Conservation (phyloP, 192 early-diverging fungal genomes). For the Coemansia sp. region DNA sequence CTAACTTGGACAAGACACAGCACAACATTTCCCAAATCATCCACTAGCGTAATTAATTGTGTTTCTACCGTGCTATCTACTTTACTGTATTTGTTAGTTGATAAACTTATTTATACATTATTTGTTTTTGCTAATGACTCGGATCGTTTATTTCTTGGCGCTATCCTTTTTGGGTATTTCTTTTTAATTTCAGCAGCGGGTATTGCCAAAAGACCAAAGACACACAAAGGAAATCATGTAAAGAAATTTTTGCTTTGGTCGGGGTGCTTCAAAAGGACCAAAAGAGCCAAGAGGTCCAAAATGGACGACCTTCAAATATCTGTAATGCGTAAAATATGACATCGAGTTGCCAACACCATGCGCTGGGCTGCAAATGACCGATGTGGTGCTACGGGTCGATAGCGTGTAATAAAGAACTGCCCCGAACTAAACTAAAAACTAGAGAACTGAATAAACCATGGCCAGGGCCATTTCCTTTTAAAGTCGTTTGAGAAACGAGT, state of each 20-base stretch:
- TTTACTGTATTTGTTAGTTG: background rate
- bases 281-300: background rate
- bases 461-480: too few relatives aligned
- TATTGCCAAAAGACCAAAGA: background rate
- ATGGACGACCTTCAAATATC: too few relatives aligned
- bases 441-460: too few relatives aligned
- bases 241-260: background rate
- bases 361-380: too few relatives aligned
- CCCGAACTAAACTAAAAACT: too few relatives aligned
- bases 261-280: background rate
- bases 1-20: slow-evolving; percentile 15
- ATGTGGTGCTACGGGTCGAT: too few relatives aligned
- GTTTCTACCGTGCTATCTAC: background rate
- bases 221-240: background rate
- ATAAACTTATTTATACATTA: background rate
- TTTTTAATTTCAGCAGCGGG: slow-evolving; percentile 1
- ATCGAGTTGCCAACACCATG: too few relatives aligned
- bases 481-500: too few relatives aligned
- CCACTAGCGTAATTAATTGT: slow-evolving; percentile 12
- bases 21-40: slow-evolving; percentile 22
- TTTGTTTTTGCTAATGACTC: background rate
- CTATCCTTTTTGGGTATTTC: slow-evolving; percentile 1
- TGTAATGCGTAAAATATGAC: too few relatives aligned
- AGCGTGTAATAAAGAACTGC: too few relatives aligned
- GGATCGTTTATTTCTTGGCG: background rate